phyloP scores from a whole-genome alignment of 1,284 basidiomycete genomes.

The Heterobasidion irregulare region DNA sequence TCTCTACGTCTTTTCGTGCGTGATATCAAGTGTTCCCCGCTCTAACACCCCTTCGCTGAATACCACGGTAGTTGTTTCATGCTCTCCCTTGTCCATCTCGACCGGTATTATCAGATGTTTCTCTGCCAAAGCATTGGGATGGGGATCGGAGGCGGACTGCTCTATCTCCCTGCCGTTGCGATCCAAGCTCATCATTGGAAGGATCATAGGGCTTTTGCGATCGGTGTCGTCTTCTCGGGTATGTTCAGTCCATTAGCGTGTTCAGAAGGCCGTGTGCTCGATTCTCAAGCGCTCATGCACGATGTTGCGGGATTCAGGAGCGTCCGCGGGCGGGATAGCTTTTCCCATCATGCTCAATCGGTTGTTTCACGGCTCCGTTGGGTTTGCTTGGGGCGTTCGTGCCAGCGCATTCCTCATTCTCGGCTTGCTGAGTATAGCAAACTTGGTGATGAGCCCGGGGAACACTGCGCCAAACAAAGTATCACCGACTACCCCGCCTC shows the following conservation, averaged over 20 bases:
- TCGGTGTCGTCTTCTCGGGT: constrained; percentile 13
- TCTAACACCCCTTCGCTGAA: neutral
- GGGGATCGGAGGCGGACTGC: constrained; percentile 32
- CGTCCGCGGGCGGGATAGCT: neutral
- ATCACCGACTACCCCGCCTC: neutral
- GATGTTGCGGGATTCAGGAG: constrained; percentile 13
- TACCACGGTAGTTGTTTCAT: constrained; percentile 22
- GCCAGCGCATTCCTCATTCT: neutral
- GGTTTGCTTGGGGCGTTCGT: neutral
- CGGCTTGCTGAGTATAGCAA: neutral
- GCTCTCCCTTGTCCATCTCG: constrained; percentile 21
- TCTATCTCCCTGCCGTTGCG: constrained; percentile 12
- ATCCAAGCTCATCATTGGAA: constrained; percentile 10
- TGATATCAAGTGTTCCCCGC: neutral
- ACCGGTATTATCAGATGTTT: constrained; percentile 23
- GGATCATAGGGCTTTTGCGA: constrained; percentile 8
- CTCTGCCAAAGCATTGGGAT: constrained; percentile 29
- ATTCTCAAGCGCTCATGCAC: neutral
- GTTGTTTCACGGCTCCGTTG: neutral
- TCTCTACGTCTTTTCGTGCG: constrained; percentile 19
- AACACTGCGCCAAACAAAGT: neutral
- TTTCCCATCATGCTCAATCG: neutral
- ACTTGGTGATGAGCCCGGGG: neutral
- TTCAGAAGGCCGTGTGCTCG: neutral
- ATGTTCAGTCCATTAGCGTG: neutral